Conservation (phyloP, 805 yeast species). For the Saturnispora sanitii region DNA sequence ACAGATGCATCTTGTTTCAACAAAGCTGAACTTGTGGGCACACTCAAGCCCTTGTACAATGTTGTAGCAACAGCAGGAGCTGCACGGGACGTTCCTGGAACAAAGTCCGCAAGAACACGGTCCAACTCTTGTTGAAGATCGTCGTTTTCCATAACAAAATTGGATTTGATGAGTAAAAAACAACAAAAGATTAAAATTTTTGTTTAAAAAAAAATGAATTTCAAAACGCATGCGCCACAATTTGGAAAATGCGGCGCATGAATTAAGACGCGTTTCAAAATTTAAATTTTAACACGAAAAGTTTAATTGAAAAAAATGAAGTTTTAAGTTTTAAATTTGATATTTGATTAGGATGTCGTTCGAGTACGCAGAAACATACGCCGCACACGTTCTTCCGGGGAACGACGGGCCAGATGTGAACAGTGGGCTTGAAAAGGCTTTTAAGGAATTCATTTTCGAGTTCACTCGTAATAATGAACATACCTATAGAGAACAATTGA, state of each 20-base stretch:
- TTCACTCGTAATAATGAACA: constrained; percentile 77
- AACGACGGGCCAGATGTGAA: constrained; percentile 55
- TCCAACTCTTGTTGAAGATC: constrained; percentile 9
- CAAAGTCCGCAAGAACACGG: constrained; percentile 8
- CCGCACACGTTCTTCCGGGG: constrained; percentile 83
- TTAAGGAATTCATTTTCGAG: constrained; percentile 73
- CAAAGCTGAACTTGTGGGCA: constrained; percentile 29
- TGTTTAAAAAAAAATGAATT: background rate
- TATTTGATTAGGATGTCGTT: constrained; percentile 64
- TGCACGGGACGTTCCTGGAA: constrained; percentile 4
- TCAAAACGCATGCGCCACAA: too few species aligned
- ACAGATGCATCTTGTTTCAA: constrained; percentile 21
- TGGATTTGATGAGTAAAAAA: background rate
- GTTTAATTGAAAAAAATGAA: too few species aligned
- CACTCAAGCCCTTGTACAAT: constrained; percentile 23
- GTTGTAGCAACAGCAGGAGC: constrained; percentile 4
- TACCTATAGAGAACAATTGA: constrained; percentile 80
- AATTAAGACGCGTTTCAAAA: too few species aligned
- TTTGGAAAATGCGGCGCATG: too few species aligned
- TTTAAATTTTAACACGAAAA: too few species aligned
- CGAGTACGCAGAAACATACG: constrained; percentile 60
- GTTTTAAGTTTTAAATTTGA: too few species aligned
- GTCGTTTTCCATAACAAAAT: constrained; percentile 6
- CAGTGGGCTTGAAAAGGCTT: constrained; percentile 64
- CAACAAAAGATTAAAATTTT: background rate